Conservation (phyloP, 192 early-diverging fungal genomes). For the Powellomyces hirtus region DNA sequence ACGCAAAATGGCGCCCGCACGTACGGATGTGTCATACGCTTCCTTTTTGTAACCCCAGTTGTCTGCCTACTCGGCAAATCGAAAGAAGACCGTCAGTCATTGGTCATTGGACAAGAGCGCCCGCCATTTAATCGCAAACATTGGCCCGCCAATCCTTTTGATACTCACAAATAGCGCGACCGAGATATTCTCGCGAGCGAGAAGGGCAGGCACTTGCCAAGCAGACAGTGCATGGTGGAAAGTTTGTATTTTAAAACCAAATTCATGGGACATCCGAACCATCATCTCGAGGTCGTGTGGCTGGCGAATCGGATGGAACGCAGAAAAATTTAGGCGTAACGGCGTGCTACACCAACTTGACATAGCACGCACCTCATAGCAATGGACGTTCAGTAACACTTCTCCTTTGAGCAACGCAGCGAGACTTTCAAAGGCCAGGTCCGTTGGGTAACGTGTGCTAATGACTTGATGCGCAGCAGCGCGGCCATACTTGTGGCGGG, state of each 20-base stretch:
- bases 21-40: slow-evolving; percentile 65
- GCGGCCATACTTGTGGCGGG: slow-evolving; percentile 20
- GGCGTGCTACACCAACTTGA: slow-evolving; percentile 4
- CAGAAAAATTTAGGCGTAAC: too few species aligned
- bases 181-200: slow-evolving; percentile 62
- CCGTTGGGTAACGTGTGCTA: slow-evolving; percentile 56
- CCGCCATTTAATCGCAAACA: too few species aligned
- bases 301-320: too few species aligned
- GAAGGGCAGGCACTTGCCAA: slow-evolving; percentile 62
- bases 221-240: slow-evolving; percentile 82
- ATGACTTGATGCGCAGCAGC: slow-evolving; percentile 41
- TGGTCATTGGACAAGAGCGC: too few species aligned
- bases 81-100: neutral
- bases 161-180: slow-evolving; percentile 58
- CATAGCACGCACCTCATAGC: slow-evolving; percentile 39
- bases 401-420: slow-evolving; percentile 67
- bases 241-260: slow-evolving; percentile 66
- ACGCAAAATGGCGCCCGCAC: slow-evolving; percentile 56
- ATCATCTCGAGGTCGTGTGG: slow-evolving; percentile 69
- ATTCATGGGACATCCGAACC: slow-evolving; percentile 69
- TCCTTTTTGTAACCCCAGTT: slow-evolving; percentile 70
- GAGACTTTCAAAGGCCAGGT: slow-evolving; percentile 57
- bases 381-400: slow-evolving; percentile 70
- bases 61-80: slow-evolving; percentile 25
- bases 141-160: neutral